These are phyloP conservation scores for Aspergillus calidoustus DNA, from an alignment of 2,329 filamentous ascomycete species.

Conservation along the genomic window DNA sequence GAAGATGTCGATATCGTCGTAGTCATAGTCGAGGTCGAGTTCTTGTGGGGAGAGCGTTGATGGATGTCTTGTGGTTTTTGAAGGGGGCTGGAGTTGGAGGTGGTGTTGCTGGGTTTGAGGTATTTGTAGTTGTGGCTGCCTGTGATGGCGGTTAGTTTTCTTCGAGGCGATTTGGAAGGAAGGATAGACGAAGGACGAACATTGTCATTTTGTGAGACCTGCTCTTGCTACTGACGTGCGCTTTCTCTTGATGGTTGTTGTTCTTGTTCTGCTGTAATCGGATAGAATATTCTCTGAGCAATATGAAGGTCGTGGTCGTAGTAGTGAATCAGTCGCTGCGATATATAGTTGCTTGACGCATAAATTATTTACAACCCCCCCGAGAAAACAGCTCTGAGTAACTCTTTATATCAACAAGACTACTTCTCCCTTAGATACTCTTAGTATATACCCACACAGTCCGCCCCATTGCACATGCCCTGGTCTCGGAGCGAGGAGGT, in stretches of 20 bases:
- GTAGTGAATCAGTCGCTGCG: no score
- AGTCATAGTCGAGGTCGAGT: background rate
- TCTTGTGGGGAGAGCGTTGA: background rate
- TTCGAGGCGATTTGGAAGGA: background rate
- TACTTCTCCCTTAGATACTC: background rate
- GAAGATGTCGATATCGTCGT: background rate
- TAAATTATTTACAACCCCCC: no score
- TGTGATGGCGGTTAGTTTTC: background rate
- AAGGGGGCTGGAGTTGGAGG: background rate
- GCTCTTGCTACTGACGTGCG: background rate
- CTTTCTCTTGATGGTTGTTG: background rate
- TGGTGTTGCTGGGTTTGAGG: background rate
- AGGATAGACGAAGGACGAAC: background rate
- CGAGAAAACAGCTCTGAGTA: background rate
- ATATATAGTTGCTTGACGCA: no score
- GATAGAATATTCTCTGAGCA: background rate
- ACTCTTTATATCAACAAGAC: background rate
- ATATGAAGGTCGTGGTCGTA: no score
- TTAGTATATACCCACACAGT: background rate
- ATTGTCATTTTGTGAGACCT: background rate
- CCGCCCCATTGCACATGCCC: background rate
- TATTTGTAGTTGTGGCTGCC: background rate
- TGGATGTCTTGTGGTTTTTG: background rate
- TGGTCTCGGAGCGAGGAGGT: slow-evolving; percentile 1
- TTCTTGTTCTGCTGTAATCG: background rate